Conservation (phyloP, 345 rosid genomes). For the Pistacia atlantica region DNA sequence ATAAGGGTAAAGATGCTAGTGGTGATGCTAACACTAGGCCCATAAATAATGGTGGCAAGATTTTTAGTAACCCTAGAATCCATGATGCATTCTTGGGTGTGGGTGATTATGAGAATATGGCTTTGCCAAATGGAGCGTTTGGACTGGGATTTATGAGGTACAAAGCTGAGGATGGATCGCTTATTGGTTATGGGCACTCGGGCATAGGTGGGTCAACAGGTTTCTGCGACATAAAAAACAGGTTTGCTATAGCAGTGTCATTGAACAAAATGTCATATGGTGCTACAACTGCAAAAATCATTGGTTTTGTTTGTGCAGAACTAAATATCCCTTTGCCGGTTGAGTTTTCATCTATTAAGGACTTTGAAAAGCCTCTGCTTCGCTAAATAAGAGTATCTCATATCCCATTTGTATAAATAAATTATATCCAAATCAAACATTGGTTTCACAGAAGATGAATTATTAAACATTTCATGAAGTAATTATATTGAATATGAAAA, state of each 20-base stretch:
- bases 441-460: too few relatives aligned
- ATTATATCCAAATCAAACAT: too few relatives aligned
- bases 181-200: slow-evolving; percentile 83
- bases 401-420: too few relatives aligned
- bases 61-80: slow-evolving; percentile 54
- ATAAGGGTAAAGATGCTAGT: background rate
- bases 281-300: slow-evolving; percentile 56
- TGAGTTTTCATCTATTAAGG: slow-evolving; percentile 40
- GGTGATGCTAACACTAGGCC: too few relatives aligned
- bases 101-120: slow-evolving; percentile 61
- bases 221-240: slow-evolving; percentile 65
- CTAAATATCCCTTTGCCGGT: slow-evolving; percentile 67
- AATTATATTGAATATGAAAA: too few relatives aligned
- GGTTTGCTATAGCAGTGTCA: slow-evolving; percentile 83
- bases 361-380: slow-evolving; percentile 47
- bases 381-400: slow-evolving; percentile 34
- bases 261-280: slow-evolving; percentile 86
- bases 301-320: slow-evolving; percentile 79
- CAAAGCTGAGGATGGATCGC: slow-evolving; percentile 49
- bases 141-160: slow-evolving; percentile 82
- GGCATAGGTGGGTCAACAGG: slow-evolving; percentile 98
- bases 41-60: slow-evolving; percentile 17
- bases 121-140: slow-evolving; percentile 54
- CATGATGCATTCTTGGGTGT: slow-evolving; percentile 80
- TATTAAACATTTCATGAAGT: too few relatives aligned